Evolutionary conservation across 768 basidiomycete genomes (phyloP).

Genomic region (Tephrocybe sp.): DNA sequence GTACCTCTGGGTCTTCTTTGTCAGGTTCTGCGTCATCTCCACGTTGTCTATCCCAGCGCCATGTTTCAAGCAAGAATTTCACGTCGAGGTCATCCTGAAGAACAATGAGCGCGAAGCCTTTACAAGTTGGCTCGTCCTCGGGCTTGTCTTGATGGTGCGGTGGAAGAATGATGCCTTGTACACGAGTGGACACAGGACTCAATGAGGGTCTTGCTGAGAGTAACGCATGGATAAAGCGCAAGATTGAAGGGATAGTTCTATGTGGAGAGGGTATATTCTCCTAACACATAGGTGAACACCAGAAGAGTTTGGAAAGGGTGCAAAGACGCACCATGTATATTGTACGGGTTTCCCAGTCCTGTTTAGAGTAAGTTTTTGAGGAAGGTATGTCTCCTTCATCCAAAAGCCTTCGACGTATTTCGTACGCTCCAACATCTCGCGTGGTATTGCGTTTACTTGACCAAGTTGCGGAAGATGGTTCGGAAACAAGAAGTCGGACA

Average conservation of each 20-base stretch:
- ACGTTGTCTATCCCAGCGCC: conserved; percentile 56
- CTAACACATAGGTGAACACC: conserved; percentile 32
- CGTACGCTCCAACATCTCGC: conserved; percentile 57
- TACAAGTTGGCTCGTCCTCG: conserved; percentile 54
- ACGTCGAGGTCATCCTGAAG: conserved; percentile 40
- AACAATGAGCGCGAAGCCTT: conserved; percentile 74
- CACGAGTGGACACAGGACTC: conserved; percentile 11
- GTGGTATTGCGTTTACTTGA: conserved; percentile 19
- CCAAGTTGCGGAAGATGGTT: conserved; percentile 38
- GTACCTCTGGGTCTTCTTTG: not conserved
- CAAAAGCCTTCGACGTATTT: conserved; percentile 59
- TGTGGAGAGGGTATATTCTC: conserved; percentile 65
- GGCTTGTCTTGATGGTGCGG: conserved; percentile 63
- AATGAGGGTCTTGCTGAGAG: conserved; percentile 20
- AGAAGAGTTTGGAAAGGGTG: not conserved
- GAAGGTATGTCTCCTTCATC: conserved; percentile 18
- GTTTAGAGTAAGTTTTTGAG: conserved; percentile 25
- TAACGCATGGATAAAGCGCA: conserved; percentile 41
- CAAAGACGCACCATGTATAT: conserved; percentile 60
- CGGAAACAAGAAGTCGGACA: conserved; percentile 56
- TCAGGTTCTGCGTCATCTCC: not conserved
- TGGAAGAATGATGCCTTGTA: conserved; percentile 59
- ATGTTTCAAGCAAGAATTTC: conserved; percentile 41
- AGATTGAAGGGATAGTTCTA: conserved; percentile 49
- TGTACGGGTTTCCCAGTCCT: conserved; percentile 62